These are phyloP conservation scores for Dothistroma pini DNA, from an alignment of 2,329 filamentous ascomycete species.

Conservation along the genomic window DNA sequence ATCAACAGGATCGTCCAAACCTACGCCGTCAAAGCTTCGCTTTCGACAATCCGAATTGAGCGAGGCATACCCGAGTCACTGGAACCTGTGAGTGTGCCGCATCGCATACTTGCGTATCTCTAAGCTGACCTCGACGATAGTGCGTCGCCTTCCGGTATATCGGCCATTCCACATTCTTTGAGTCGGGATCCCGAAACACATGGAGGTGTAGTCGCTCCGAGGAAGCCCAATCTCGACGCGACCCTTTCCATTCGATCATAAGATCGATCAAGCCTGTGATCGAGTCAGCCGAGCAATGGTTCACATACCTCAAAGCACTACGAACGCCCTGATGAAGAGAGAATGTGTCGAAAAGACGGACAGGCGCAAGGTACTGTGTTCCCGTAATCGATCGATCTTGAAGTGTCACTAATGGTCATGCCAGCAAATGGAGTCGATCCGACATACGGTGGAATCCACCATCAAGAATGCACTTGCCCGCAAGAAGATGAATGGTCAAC, in stretches of 20 bases:
- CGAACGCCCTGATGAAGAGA: background rate
- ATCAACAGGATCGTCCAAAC: background rate
- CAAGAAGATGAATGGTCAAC: slow-evolving; percentile 2
- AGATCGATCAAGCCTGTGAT: background rate
- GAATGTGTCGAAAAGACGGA: background rate
- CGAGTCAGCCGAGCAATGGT: background rate
- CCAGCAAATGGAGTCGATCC: background rate
- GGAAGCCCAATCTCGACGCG: background rate
- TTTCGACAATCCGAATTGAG: background rate
- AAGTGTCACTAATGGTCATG: background rate
- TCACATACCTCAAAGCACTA: background rate
- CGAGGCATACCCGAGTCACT: background rate
- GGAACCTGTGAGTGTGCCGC: background rate
- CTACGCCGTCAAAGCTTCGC: background rate
- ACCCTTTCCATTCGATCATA: background rate
- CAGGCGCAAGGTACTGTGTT: background rate
- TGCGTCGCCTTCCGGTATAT: background rate
- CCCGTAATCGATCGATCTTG: background rate
- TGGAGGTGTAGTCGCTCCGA: background rate
- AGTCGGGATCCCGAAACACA: background rate
- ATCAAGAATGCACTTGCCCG: slow-evolving; percentile 6
- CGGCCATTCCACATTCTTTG: background rate
- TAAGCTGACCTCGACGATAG: background rate
- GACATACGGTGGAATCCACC: background rate
- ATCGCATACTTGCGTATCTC: background rate